These are phyloP conservation scores for Trametes hirsuta DNA, from an alignment of 1,284 basidiomycete species.

Conservation along the genomic window DNA sequence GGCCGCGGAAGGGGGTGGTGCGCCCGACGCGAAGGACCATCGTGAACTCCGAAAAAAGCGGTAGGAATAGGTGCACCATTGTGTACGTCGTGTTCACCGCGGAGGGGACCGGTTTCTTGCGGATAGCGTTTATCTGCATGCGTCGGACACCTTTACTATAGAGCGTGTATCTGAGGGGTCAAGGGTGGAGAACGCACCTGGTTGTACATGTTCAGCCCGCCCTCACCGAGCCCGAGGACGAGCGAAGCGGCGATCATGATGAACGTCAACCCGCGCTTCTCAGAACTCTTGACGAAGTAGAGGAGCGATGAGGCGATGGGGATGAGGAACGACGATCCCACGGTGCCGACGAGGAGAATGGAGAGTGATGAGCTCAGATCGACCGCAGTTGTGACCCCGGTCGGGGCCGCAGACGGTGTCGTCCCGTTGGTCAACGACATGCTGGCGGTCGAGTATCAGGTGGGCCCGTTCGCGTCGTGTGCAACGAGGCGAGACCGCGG, in stretches of 20 bases:
- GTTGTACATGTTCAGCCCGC: slow-evolving; percentile 6
- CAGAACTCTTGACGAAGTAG: not conserved
- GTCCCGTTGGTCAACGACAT: not conserved
- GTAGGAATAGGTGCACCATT: slow-evolving; percentile 1
- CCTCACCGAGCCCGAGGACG: not conserved
- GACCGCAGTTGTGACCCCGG: not conserved
- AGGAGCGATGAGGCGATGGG: not conserved
- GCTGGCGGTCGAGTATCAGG: not conserved
- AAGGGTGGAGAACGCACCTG: not conserved
- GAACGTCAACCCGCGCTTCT: not conserved
- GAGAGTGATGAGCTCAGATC: slow-evolving; percentile 2
- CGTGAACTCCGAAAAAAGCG: not conserved
- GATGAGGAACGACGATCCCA: not conserved
- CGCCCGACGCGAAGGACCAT: not conserved
- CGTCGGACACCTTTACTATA: not conserved
- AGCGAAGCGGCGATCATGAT: not conserved
- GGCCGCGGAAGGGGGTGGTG: no score
- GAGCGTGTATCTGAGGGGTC: not conserved
- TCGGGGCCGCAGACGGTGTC: not conserved
- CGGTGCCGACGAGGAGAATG: slow-evolving; percentile 6
- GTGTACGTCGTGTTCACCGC: slow-evolving; percentile 2
- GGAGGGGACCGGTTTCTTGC: not conserved
- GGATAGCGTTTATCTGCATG: not conserved
- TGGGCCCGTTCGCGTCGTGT: not conserved
- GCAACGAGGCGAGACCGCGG: not conserved